Percentiles rank a stretch among this genome's conserved stretches.
Conservation (phyloP, 2,329 filamentous ascomycete genomes). For the Fusarium coffeatum region DNA sequence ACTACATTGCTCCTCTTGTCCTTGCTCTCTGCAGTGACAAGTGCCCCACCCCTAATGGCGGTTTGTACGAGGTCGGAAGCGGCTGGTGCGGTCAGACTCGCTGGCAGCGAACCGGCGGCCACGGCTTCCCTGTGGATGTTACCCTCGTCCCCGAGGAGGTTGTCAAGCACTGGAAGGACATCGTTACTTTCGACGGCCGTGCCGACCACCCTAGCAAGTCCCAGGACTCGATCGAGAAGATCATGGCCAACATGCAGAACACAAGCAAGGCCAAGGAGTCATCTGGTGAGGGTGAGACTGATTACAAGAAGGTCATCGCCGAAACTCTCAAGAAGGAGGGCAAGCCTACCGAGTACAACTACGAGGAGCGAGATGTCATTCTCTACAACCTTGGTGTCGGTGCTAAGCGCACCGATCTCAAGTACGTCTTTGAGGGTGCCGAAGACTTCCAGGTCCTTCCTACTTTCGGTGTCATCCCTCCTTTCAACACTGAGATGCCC, state of each 20-base stretch:
- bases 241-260: constrained; percentile 86
- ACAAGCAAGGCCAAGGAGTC: constrained; percentile 63
- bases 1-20: constrained; percentile 95
- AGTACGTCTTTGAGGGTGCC: constrained; percentile 88
- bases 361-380: constrained; percentile 87
- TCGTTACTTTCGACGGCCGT: constrained; percentile 87
- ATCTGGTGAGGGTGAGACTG: constrained; percentile 65
- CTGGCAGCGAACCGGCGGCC: constrained; percentile 92
- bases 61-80: constrained; percentile 92
- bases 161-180: constrained; percentile 77
- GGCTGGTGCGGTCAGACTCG: constrained; percentile 93
- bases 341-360: constrained; percentile 79
- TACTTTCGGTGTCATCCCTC: constrained; percentile 96
- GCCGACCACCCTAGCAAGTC: constrained; percentile 86
- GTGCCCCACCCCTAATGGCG: constrained; percentile 85
- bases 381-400: constrained; percentile 97
- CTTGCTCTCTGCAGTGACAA: constrained; percentile 87
- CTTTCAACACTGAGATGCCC: constrained; percentile 84
- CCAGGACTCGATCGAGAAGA: constrained; percentile 80
- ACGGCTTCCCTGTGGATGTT: constrained; percentile 90
- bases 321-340: constrained; percentile 78
- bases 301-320: constrained; percentile 80
- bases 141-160: constrained; percentile 87
- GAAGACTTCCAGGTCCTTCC: constrained; percentile 95
- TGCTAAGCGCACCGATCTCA: constrained; percentile 88